Conservation (phyloP, 73 alveolate genomes). For the Paramecium biaurelia region DNA sequence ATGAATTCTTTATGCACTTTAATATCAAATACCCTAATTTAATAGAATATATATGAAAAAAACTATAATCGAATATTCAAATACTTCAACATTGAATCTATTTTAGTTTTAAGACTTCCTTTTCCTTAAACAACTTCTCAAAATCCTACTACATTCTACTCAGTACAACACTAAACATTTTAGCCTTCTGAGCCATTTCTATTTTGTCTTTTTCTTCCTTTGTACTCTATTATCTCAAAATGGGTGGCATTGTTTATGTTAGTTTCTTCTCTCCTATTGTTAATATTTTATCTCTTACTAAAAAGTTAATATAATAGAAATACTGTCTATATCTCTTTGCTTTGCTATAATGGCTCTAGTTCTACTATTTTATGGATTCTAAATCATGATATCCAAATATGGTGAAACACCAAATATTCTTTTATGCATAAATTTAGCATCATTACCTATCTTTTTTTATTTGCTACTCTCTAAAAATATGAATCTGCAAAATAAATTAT, state of each 20-base stretch:
- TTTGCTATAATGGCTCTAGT: slow-evolving; percentile 47
- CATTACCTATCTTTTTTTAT: slow-evolving; percentile 17
- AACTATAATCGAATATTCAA: background rate
- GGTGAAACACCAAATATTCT: slow-evolving; percentile 52
- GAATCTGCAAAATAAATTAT: slow-evolving; percentile 31
- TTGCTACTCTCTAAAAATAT: slow-evolving; percentile 2
- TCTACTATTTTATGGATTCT: slow-evolving; percentile 42
- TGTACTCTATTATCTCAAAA: background rate
- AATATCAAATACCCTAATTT: background rate
- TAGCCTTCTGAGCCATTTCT: slow-evolving; percentile 7
- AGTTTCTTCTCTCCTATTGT: slow-evolving; percentile 29
- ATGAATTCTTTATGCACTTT: background rate
- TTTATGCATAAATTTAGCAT: slow-evolving; percentile 49
- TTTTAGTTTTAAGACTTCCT: background rate
- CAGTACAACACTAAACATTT: slow-evolving; percentile 13
- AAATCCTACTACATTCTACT: slow-evolving; percentile 44
- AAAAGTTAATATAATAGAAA: background rate
- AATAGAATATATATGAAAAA: background rate
- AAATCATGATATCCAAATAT: slow-evolving; percentile 8
- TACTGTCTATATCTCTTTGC: slow-evolving; percentile 43
- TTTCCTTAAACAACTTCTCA: background rate
- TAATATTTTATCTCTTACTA: slow-evolving; percentile 36
- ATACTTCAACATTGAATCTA: background rate
- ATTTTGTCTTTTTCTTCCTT: background rate
- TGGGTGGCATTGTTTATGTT: slow-evolving; percentile 21